Conservation (phyloP, 495 filamentous ascomycete species). For the Podospora comata region DNA sequence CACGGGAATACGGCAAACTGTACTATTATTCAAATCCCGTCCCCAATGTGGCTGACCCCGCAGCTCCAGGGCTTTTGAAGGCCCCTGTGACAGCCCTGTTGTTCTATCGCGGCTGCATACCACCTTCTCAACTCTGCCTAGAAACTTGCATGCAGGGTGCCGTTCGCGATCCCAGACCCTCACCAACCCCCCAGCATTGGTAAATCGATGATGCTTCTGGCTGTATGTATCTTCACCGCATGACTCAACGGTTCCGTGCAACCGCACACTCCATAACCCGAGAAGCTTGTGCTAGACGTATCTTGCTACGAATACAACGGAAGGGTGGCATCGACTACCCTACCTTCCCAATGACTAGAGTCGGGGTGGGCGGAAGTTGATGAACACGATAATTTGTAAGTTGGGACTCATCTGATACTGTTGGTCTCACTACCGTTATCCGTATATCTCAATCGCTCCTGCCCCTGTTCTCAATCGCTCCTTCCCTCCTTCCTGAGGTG, state of each 20-base stretch:
- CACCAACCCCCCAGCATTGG: slow-evolving; percentile 1
- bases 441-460: background rate
- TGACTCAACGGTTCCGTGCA: slow-evolving; percentile 26
- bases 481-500: background rate
- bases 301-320: background rate
- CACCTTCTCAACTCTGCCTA: slow-evolving; percentile 27
- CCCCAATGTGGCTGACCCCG: background rate
- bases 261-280: background rate
- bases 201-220: slow-evolving; percentile 7
- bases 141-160: slow-evolving; percentile 14
- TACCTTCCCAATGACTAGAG: background rate
- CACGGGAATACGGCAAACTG: background rate
- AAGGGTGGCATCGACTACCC: background rate
- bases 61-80: background rate
- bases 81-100: background rate
- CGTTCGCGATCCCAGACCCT: background rate
- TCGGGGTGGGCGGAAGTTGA: background rate
- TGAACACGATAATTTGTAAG: background rate
- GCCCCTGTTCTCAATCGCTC: background rate
- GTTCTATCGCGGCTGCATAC: background rate
- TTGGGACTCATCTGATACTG: background rate
- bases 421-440: background rate
- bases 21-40: background rate
- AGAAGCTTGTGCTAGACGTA: background rate
- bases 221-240: slow-evolving; percentile 21